These are phyloP conservation scores for Crithidia sp. DNA, from an alignment of 208 protist species.

Conservation along the genomic window DNA sequence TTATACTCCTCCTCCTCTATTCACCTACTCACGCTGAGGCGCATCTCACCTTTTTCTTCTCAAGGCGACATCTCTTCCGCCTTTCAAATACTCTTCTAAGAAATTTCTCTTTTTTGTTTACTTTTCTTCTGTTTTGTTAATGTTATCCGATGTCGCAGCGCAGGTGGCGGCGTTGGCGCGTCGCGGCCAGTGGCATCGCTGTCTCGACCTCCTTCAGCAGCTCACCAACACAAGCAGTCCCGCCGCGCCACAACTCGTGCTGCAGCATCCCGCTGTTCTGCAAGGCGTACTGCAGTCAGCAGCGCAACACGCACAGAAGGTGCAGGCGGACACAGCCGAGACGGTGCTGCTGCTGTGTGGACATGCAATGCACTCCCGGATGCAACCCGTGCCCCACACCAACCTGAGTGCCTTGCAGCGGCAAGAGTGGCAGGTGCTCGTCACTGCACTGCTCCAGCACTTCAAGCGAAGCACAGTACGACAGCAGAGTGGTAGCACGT, in stretches of 20 bases:
- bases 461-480: not conserved
- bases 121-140: not conserved
- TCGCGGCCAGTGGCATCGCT: constrained; percentile 12
- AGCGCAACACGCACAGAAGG: not conserved
- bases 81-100: too few species aligned
- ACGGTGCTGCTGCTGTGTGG: constrained; percentile 10
- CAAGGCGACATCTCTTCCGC: too few species aligned
- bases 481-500: too few species aligned
- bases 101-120: not conserved
- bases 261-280: constrained; percentile 7
- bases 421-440: not conserved
- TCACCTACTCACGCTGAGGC: too few species aligned
- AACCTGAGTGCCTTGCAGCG: not conserved
- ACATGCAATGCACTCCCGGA: not conserved
- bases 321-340: not conserved
- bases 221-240: not conserved
- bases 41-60: too few species aligned
- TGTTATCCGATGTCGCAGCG: not conserved
- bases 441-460: not conserved
- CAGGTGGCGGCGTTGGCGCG: constrained; percentile 6
- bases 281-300: not conserved
- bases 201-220: constrained; percentile 17
- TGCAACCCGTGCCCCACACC: too few species aligned
- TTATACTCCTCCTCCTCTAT: too few species aligned
- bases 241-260: not conserved